Percentiles rank a stretch among this genome's conserved stretches.
Evolutionary conservation across 2,329 filamentous ascomycete species (phyloP).

Genomic region (Colletotrichum liaoningense): DNA sequence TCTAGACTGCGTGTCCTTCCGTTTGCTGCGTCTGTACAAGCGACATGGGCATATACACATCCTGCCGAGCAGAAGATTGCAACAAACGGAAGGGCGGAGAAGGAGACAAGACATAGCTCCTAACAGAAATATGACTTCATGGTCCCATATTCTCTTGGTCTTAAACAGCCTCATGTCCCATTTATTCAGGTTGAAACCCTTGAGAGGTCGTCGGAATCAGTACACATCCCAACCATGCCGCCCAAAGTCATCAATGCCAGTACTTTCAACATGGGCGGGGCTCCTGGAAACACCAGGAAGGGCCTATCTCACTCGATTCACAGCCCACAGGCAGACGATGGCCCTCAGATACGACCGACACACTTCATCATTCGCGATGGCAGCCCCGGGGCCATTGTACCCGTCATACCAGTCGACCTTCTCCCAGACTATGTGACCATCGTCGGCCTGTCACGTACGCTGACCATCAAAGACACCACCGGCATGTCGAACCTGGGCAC

Average conservation of each 20-base stretch:
- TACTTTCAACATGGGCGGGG: background rate
- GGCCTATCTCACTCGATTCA: constrained; percentile 34
- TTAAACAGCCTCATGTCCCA: no score
- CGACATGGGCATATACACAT: background rate
- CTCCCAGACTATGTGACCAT: constrained; percentile 59
- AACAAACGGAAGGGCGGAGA: background rate
- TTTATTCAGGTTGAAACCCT: background rate
- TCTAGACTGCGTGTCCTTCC: background rate
- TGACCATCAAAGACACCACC: constrained; percentile 50
- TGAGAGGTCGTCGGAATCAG: no score
- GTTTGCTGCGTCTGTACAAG: constrained; percentile 9
- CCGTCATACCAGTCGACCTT: constrained; percentile 65
- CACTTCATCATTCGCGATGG: constrained; percentile 54
- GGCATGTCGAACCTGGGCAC: constrained; percentile 53
- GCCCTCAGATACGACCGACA: constrained; percentile 37
- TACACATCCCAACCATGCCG: background rate
- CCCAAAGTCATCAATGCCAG: background rate
- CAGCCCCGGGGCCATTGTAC: constrained; percentile 55
- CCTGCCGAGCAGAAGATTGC: constrained; percentile 9
- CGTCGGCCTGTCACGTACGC: constrained; percentile 54
- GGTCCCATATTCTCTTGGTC: background rate
- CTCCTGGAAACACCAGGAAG: background rate
- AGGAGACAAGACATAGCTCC: background rate
- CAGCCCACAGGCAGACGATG: constrained; percentile 8
- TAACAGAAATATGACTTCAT: background rate